Percentiles rank a stretch among this genome's conserved stretches.
These are phyloP conservation scores for Diplodia scrobiculata DNA, from an alignment of 2,329 filamentous ascomycete species.

Conservation along the genomic window DNA sequence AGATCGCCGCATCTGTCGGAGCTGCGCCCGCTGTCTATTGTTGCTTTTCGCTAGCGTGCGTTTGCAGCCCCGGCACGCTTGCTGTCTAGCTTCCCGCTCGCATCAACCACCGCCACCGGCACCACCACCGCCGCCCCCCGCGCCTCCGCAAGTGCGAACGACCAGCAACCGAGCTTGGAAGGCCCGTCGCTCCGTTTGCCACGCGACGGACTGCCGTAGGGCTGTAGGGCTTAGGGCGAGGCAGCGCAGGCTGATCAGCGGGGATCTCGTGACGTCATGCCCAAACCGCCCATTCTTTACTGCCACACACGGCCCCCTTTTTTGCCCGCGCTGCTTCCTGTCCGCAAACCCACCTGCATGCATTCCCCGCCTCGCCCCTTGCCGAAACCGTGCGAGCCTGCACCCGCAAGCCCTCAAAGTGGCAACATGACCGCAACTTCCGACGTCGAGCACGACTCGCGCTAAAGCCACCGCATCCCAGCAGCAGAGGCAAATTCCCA, in stretches of 20 bases:
- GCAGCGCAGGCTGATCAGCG: neutral
- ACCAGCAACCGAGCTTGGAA: neutral
- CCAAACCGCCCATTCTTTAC: too few relatives aligned
- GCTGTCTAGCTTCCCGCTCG: neutral
- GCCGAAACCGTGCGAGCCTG: neutral
- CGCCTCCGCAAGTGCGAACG: too few relatives aligned
- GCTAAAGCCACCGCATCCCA: neutral
- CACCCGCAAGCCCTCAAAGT: neutral
- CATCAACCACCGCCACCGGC: neutral
- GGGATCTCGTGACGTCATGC: conserved; percentile 1
- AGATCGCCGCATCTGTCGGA: neutral
- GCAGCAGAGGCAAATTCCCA: neutral
- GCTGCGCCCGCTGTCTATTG: neutral
- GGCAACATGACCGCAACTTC: conserved; percentile 16
- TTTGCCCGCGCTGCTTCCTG: neutral
- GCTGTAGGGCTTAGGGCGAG: conserved; percentile 18
- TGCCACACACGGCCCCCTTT: neutral
- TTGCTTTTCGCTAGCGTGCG: too few relatives aligned
- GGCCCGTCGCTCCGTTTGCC: neutral
- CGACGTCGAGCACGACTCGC: conserved; percentile 18
- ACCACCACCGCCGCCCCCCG: neutral
- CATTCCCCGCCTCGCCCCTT: neutral
- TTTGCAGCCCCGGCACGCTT: neutral
- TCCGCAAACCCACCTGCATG: neutral
- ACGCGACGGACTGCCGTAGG: conserved; percentile 11